Evolutionary conservation across 192 early-diverging fungal species (phyloP), one percentile per base, ranked within the genome.

Genomic region (Backusella circina): DNA sequence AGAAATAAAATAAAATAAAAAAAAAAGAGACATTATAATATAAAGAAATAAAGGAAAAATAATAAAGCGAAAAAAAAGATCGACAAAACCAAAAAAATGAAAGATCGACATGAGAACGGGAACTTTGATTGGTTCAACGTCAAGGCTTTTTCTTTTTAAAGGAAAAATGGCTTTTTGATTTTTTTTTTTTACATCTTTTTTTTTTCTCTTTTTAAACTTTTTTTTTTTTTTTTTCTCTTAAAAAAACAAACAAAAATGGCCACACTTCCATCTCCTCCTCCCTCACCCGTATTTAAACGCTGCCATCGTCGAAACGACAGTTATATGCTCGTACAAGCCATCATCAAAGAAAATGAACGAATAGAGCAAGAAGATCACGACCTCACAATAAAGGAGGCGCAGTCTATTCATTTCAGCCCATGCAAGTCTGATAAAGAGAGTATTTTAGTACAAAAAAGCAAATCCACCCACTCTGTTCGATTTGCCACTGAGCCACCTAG

Each of bases 401-500:
- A 61, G 54, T 12, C 54, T 4, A 61, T 61, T 28, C 54, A 61
- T 2, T 61, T 61, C 8, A 61, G 23, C 54, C 54, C 54, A 26
- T 61, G 54, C 54, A 61, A 61, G 23, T 13, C 26, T 9, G 54
- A 61, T 12, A 61, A 61, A 61, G 23, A 61, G 23, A 26, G 32
- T 4, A 30, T 31, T 32, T 30, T 31, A 30, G 36, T 36, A 41
- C 69, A 37, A 30, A 70, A 70, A 18, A 70, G 69, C 8, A 38
- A 8, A 70, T 70, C 69, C 0, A 35, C 36, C 0, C 72, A 57
- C 30, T 73, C 72, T 66, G 73, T 74, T 18, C 31, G 64, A 39
- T 74, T 74, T 65, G 65, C 73, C 12, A 65, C 73, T 12, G 73
- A 67, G 30, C 73, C 73, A 66, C 73, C 73, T 3, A 74, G 47